These are phyloP conservation scores for Saussurea involucrata DNA, from an alignment of 129 eudicot genomes.

Conservation along the genomic window DNA sequence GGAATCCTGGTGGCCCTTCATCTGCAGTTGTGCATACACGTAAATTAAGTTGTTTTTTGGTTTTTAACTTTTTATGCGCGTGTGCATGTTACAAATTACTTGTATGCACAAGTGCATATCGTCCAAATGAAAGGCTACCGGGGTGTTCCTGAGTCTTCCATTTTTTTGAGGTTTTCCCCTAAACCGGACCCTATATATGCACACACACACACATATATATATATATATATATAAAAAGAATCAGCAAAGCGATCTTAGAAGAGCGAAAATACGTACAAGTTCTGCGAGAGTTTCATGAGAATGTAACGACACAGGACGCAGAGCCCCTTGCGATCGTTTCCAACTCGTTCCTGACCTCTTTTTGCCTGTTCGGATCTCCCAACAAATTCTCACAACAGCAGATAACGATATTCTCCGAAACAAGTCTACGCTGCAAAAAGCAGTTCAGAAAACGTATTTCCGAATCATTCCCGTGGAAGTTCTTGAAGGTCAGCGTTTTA, in stretches of 20 bases:
- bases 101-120: no score
- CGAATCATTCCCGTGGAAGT: conserved; percentile 38
- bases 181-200: no score
- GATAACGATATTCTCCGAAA: conserved; percentile 42
- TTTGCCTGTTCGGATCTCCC: conserved; percentile 25
- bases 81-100: no score
- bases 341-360: conserved; percentile 28
- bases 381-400: conserved; percentile 27
- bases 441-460: conserved; percentile 45
- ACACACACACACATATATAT: no score
- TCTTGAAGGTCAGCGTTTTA: conserved; percentile 37
- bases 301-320: conserved; percentile 23
- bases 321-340: conserved; percentile 27
- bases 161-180: no score
- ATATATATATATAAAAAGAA: no score
- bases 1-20: no score
- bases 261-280: conserved; percentile 23
- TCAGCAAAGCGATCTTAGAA: background rate
- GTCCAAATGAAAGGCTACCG: no score
- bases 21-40: no score
- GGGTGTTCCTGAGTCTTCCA: no score
- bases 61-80: no score
- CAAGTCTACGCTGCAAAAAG: conserved; percentile 40
- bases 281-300: conserved; percentile 28
- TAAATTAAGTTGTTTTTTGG: no score